Evolutionary conservation across 108 stramenopile genomes (phyloP).

Genomic region (Skeletonema grethae): DNA sequence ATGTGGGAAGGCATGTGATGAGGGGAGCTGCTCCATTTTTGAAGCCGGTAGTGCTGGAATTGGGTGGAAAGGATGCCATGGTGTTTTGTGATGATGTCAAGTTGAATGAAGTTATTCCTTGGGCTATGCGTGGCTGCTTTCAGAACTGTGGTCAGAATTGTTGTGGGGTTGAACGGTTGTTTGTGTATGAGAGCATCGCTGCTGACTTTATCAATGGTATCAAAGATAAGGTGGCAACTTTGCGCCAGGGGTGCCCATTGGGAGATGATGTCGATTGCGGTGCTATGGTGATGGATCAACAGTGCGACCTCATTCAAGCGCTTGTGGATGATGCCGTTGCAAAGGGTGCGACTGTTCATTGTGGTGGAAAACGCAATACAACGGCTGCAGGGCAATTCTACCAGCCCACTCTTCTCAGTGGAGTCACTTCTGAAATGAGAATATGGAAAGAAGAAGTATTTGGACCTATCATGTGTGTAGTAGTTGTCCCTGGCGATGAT

Average conservation of each 20-base stretch:
- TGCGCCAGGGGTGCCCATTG: slow-evolving; percentile 87
- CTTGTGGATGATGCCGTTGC: slow-evolving; percentile 96
- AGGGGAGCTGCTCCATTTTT: slow-evolving; percentile 79
- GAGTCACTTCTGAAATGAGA: slow-evolving; percentile 89
- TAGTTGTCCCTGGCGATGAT: slow-evolving; percentile 84
- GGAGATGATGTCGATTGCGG: slow-evolving; percentile 89
- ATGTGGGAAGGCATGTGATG: slow-evolving; percentile 94
- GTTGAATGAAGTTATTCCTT: slow-evolving; percentile 75
- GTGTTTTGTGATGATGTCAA: slow-evolving; percentile 94
- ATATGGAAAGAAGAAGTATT: slow-evolving; percentile 98
- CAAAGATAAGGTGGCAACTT: slow-evolving; percentile 55
- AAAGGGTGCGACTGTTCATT: slow-evolving; percentile 92
- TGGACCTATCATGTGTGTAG: slow-evolving; percentile 97
- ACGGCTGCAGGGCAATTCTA: slow-evolving; percentile 87
- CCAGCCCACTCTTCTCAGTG: slow-evolving; percentile 92
- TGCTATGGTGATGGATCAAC: slow-evolving; percentile 88
- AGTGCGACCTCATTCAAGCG: slow-evolving; percentile 80
- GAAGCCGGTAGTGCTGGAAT: slow-evolving; percentile 97
- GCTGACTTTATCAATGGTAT: slow-evolving; percentile 72
- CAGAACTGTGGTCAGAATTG: slow-evolving; percentile 99
- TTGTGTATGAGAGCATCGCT: slow-evolving; percentile 92
- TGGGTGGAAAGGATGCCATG: slow-evolving; percentile 99
- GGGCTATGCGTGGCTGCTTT: slow-evolving; percentile 95
- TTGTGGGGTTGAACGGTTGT: slow-evolving; percentile 95
- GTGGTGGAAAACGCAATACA: slow-evolving; percentile 83